A percentile compares a stretch with the other conserved stretches of the same genome.
Conservation (phyloP, 371 early-diverging fungal genomes). For the Entomophthora muscae region DNA sequence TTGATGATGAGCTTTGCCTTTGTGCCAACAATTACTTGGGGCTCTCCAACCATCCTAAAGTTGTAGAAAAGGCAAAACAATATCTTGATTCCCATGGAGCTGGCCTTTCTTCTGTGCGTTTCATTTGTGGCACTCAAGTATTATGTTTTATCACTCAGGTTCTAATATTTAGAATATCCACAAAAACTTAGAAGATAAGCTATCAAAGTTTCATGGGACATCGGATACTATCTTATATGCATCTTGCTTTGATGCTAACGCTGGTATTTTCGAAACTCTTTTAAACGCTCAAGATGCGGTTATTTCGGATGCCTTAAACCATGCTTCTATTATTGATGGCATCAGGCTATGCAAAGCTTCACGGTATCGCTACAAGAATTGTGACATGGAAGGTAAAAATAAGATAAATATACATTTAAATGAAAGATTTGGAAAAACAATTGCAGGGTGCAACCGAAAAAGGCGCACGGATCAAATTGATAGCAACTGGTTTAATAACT, state of each 20-base stretch:
- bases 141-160: slow-evolving; percentile 1
- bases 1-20: slow-evolving; percentile 23
- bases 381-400: slow-evolving; percentile 21
- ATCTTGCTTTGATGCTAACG: slow-evolving; percentile 48
- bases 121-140: slow-evolving; percentile 42
- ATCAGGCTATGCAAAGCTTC: slow-evolving; percentile 39
- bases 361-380: slow-evolving; percentile 34
- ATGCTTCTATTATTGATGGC: slow-evolving; percentile 46
- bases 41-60: slow-evolving; percentile 29
- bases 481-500: slow-evolving; percentile 20
- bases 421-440: slow-evolving; percentile 25
- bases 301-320: slow-evolving; percentile 40
- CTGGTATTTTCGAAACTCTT: slow-evolving; percentile 40
- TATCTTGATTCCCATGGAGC: slow-evolving; percentile 31
- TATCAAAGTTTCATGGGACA: slow-evolving; percentile 29
- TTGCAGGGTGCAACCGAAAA: slow-evolving; percentile 23
- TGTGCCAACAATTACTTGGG: slow-evolving; percentile 50
- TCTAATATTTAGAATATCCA: slow-evolving; percentile 21
- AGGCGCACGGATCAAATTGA: slow-evolving; percentile 29
- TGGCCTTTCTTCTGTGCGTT: slow-evolving; percentile 37
- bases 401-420: background rate
- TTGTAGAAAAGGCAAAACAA: slow-evolving; percentile 21
- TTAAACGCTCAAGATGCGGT: slow-evolving; percentile 32
- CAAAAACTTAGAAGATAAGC: slow-evolving; percentile 33
- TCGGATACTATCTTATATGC: slow-evolving; percentile 40